Evolutionary conservation across 2,329 filamentous ascomycete species (phyloP).

Genomic region (Aureobasidium melanogenum): DNA sequence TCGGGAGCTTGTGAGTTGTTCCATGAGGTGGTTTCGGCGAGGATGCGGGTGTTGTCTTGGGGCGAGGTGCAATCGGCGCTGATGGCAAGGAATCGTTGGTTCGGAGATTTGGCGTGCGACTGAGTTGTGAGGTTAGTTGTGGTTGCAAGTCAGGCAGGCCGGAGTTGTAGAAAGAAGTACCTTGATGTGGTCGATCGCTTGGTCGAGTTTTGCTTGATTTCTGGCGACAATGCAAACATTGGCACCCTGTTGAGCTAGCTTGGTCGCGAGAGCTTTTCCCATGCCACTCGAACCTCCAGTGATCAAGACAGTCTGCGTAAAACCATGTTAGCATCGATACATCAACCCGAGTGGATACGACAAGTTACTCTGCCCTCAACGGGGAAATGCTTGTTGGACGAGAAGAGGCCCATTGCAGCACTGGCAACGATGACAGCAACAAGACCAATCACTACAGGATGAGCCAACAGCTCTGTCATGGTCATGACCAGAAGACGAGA

Average conservation of each 20-base stretch:
- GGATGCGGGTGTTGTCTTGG: conserved; percentile 59
- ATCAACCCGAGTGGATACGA: neutral
- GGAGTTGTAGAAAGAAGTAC: conserved; percentile 32
- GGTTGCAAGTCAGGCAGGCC: neutral
- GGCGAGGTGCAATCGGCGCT: conserved; percentile 69
- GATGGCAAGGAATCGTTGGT: conserved; percentile 75
- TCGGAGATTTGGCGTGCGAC: neutral
- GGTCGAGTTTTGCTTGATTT: conserved; percentile 63
- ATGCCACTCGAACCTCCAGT: conserved; percentile 92
- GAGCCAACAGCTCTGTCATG: neutral
- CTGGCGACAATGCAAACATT: conserved; percentile 80
- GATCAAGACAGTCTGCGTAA: conserved; percentile 66
- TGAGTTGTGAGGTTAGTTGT: neutral
- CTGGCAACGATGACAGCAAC: conserved; percentile 25
- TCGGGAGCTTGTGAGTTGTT: conserved; percentile 68
- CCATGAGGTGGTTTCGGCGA: conserved; percentile 67
- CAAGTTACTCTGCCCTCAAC: conserved; percentile 67
- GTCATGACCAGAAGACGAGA: neutral
- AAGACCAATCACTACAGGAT: neutral
- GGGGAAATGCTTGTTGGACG: conserved; percentile 64
- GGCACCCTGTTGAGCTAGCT: conserved; percentile 75
- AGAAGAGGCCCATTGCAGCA: conserved; percentile 59
- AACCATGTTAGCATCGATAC: conserved; percentile 6
- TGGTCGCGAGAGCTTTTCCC: conserved; percentile 65
- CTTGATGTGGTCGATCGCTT: conserved; percentile 57